Conservation (phyloP, 139 green algal genomes). For the Chlorella sp. region DNA sequence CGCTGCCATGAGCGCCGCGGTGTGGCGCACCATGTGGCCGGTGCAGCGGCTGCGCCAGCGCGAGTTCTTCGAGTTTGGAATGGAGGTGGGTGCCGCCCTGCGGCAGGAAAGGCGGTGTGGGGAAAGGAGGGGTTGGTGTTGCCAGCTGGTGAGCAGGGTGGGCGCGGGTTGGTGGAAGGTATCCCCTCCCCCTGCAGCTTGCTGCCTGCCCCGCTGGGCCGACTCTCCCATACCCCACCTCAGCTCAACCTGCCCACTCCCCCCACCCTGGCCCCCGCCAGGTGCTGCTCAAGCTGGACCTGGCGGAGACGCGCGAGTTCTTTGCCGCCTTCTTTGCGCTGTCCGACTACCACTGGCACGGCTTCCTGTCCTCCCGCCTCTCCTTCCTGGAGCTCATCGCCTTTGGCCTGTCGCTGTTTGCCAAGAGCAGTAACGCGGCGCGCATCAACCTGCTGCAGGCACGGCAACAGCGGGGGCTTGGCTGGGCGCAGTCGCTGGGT, state of each 20-base stretch:
- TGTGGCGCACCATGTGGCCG: slow-evolving; percentile 93
- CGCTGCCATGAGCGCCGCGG: slow-evolving; percentile 58
- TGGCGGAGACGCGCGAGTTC: slow-evolving; percentile 91
- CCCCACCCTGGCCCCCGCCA: background rate
- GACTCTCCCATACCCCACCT: too few relatives aligned
- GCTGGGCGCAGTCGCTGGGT: too few relatives aligned
- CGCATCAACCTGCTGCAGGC: slow-evolving; percentile 72
- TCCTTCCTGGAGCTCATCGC: slow-evolving; percentile 83
- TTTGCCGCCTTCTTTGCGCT: slow-evolving; percentile 97
- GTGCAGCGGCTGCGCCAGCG: slow-evolving; percentile 89
- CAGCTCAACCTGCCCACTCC: background rate
- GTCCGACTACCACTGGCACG: slow-evolving; percentile 91
- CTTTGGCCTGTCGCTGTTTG: slow-evolving; percentile 93
- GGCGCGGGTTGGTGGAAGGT: too few relatives aligned
- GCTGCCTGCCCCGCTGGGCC: background rate
- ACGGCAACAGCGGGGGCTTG: too few relatives aligned
- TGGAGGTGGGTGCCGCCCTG: slow-evolving; percentile 71
- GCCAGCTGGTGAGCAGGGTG: background rate
- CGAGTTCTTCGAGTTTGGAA: slow-evolving; percentile 97
- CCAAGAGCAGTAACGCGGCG: slow-evolving; percentile 71
- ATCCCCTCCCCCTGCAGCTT: background rate
- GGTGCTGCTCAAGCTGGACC: slow-evolving; percentile 86
- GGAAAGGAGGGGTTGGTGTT: too few relatives aligned
- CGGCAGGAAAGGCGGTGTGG: background rate
- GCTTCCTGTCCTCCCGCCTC: slow-evolving; percentile 93